Percentiles rank a stretch among this genome's conserved stretches.
Conservation (phyloP, 2,329 filamentous ascomycete genomes). For the Fusarium sublunatum region DNA sequence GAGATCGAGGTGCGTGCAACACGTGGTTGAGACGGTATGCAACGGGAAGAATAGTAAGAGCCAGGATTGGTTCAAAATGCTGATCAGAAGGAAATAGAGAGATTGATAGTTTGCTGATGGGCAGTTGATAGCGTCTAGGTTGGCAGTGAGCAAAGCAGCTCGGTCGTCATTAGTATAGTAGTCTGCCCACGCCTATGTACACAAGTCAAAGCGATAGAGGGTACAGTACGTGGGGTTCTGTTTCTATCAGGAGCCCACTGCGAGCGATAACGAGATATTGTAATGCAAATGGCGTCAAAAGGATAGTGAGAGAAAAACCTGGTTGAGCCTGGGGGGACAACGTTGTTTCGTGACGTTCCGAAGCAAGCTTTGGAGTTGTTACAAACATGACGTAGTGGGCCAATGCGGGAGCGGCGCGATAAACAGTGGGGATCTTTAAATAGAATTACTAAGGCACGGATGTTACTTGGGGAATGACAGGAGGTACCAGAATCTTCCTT, state of each 20-base stretch:
- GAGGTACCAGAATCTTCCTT: slow-evolving; percentile 26
- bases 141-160: slow-evolving; percentile 28
- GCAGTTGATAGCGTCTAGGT: slow-evolving; percentile 10
- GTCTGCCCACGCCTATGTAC: slow-evolving; percentile 1
- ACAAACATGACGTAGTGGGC: slow-evolving; percentile 35
- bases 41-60: slow-evolving; percentile 1
- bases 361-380: slow-evolving; percentile 1
- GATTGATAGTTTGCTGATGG: slow-evolving; percentile 27
- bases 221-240: slow-evolving; percentile 4
- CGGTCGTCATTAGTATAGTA: slow-evolving; percentile 31
- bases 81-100: slow-evolving; percentile 29
- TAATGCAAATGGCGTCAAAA: slow-evolving; percentile 28
- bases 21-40: slow-evolving; percentile 42
- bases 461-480: neutral
- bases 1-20: slow-evolving; percentile 27
- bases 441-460: neutral
- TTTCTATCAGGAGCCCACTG: neutral
- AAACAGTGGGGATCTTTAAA: slow-evolving; percentile 5
- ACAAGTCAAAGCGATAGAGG: slow-evolving; percentile 12
- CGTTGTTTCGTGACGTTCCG: slow-evolving; percentile 17
- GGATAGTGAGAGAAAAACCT: slow-evolving; percentile 23
- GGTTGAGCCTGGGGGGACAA: slow-evolving; percentile 5
- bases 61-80: slow-evolving; percentile 32
- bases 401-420: slow-evolving; percentile 16
- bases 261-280: slow-evolving; percentile 5